phyloP scores from a whole-genome alignment of 2,329 filamentous ascomycete genomes.

The Ophiocordyceps camponoti-floridani region DNA sequence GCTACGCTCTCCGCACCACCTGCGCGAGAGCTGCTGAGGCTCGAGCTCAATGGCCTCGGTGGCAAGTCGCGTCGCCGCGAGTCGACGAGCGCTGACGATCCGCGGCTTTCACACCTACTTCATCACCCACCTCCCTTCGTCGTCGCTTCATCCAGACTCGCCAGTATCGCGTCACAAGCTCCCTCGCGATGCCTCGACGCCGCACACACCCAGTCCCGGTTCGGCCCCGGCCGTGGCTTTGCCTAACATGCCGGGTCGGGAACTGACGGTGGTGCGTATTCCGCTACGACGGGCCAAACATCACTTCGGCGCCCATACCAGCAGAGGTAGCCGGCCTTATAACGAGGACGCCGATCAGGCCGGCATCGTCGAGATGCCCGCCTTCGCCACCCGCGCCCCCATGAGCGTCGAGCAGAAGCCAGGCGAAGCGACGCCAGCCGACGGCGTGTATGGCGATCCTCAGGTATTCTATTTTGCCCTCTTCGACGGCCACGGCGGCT shows the following conservation, averaged over 20 bases:
- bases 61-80: background rate
- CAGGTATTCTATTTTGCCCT: constrained; percentile 96
- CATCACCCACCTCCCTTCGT: constrained; percentile 85
- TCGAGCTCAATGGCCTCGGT: constrained; percentile 1
- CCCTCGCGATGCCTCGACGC: constrained; percentile 66
- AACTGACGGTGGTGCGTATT: constrained; percentile 88
- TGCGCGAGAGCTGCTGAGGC: constrained; percentile 4
- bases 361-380: constrained; percentile 80
- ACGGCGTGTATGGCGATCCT: constrained; percentile 69
- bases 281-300: constrained; percentile 87
- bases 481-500: constrained; percentile 89
- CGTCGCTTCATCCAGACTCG: constrained; percentile 79
- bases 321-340: constrained; percentile 66
- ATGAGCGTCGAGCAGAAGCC: constrained; percentile 35
- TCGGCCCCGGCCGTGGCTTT: constrained; percentile 40
- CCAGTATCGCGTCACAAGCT: constrained; percentile 54
- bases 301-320: constrained; percentile 70
- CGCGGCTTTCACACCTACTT: constrained; percentile 86
- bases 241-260: constrained; percentile 43
- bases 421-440: constrained; percentile 49
- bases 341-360: constrained; percentile 94
- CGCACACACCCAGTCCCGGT: constrained; percentile 43
- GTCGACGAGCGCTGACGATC: constrained; percentile 7
- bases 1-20: background rate
- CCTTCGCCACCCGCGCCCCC: constrained; percentile 73